A percentile compares a stretch with the other conserved stretches of the same genome.
Conservation (phyloP, 805 yeast genomes). For the Wickerhamomyces chambardii region DNA sequence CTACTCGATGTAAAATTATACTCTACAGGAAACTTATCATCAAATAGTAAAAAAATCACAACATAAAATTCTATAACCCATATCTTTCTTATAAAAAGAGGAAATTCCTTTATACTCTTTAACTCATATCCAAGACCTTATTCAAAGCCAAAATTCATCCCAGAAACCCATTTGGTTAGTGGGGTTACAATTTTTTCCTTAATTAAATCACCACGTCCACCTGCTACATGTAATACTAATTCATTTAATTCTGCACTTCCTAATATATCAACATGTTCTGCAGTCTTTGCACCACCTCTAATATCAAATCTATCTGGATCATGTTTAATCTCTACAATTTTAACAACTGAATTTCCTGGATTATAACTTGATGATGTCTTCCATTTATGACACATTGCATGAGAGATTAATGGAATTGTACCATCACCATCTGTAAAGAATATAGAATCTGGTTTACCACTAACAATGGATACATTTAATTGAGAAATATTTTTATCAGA, state of each 20-base stretch:
- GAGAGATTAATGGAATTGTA: conserved; percentile 81
- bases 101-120: too few relatives aligned
- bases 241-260: conserved; percentile 94
- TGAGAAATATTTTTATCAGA: conserved; percentile 38
- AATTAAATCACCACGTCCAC: conserved; percentile 69
- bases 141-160: conserved; percentile 11
- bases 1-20: too few relatives aligned
- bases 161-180: conserved; percentile 48
- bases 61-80: too few relatives aligned
- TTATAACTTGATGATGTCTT: conserved; percentile 61
- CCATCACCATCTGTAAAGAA: conserved; percentile 92
- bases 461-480: conserved; percentile 66
- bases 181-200: conserved; percentile 49
- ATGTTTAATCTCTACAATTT: conserved; percentile 82
- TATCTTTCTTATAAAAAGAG: too few relatives aligned
- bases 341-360: conserved; percentile 70
- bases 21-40: too few relatives aligned
- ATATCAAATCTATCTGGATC: conserved; percentile 93
- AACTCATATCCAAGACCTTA: too few relatives aligned
- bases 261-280: conserved; percentile 94
- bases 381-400: conserved; percentile 90
- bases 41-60: too few relatives aligned
- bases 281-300: conserved; percentile 95
- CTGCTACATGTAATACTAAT: conserved; percentile 68
- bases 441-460: conserved; percentile 49